A percentile compares a stretch with the other conserved stretches of the same genome.
Conservation (phyloP, 148 eudicot genomes). For the Rhododendron ovatum region DNA sequence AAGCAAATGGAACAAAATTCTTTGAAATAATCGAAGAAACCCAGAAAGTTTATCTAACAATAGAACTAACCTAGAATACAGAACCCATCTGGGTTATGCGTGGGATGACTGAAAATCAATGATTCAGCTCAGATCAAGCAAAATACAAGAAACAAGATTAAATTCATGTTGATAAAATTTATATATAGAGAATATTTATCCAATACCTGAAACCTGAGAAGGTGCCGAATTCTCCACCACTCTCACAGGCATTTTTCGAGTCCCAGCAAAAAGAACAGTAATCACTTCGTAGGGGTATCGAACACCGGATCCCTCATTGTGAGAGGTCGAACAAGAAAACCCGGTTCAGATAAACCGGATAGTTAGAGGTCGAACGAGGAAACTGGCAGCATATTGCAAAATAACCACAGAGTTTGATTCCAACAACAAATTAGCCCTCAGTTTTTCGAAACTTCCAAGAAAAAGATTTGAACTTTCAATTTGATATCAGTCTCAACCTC, state of each 20-base stretch:
- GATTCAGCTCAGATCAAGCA: neutral
- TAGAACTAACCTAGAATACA: too few relatives aligned
- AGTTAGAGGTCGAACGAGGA: neutral
- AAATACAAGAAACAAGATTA: neutral
- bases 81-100: too few relatives aligned
- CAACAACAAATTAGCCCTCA: neutral
- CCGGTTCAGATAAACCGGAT: neutral
- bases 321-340: neutral
- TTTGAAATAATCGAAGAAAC: neutral
- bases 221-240: constrained; percentile 54
- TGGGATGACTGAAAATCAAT: neutral
- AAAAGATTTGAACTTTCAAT: neutral
- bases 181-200: too few relatives aligned
- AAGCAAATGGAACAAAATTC: neutral
- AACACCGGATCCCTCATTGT: neutral
- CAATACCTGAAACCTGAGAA: constrained; percentile 55
- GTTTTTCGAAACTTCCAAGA: neutral
- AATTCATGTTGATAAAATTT: neutral
- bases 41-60: neutral
- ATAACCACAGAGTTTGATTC: neutral
- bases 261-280: neutral
- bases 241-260: constrained; percentile 63
- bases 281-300: neutral
- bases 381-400: neutral
- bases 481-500: neutral